Evolutionary conservation across 1,139 yeast genomes (phyloP), one percentile per base, ranked within the genome.

Genomic region (Nakaseomyces bracarensis): DNA sequence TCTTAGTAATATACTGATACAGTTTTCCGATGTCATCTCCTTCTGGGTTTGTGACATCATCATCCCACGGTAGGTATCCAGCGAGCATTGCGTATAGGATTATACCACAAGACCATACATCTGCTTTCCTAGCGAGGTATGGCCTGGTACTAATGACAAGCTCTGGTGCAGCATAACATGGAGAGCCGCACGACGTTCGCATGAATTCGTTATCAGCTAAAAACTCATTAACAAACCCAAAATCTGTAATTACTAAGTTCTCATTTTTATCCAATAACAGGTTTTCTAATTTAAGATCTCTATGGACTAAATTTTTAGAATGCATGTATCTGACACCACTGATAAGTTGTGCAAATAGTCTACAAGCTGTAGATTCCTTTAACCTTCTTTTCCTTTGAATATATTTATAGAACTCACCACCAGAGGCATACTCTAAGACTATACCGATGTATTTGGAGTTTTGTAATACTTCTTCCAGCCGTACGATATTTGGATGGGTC

Each of bases 91-190:
- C 97, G 60, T 87, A 91, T 39, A 91, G 68, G 44, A 91, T 91
- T 31, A 93, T 91, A 44, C 98, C 98, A 53, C 95, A 77, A 1
- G 96, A 86, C 98, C 98, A 91, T 36, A 89, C 82, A 63, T 91
- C 98, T 19, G 86, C 96, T 61, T 85, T 87, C 49, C 87, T 75
- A n/a, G 96, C 96, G 53, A 83, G 87, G 61, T 91, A 91, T 16
- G 93, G 91, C 43, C 78, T 73, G 53, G 82, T 89, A 11, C 93
- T 81, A 33, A 89, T 81, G 3, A 91, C 98, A 47, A 91, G 69
- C 63, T 91, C 98, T 0, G 98, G 98, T 3, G 98, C 98, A 0
- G 97, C 97, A 63, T 91, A 91, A 63, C 98, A 89, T 0, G 98
- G 98, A 5, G 96, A 85, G 1, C 99, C 99, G 65, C 99, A 91